Conservation (phyloP, 1,139 yeast genomes). For the Suhomyces choctaworum region DNA sequence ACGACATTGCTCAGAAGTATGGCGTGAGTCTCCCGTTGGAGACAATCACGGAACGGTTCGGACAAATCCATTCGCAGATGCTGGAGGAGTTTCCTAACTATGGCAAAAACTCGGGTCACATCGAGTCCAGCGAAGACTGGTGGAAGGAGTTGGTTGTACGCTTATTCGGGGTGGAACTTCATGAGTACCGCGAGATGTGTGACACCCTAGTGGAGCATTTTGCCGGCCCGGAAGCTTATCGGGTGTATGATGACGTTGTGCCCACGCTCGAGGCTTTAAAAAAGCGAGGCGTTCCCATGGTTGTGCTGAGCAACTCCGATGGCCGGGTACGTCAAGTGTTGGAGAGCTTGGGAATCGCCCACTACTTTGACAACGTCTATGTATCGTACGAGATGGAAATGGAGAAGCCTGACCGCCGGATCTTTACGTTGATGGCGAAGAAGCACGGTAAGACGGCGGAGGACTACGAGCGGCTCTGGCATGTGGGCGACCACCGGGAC, state of each 20-base stretch:
- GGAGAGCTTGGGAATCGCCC: constrained; percentile 42
- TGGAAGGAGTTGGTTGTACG: constrained; percentile 54
- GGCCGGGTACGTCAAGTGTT: constrained; percentile 46
- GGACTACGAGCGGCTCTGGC: constrained; percentile 47
- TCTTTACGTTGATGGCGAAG: constrained; percentile 44
- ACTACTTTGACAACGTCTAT: constrained; percentile 45
- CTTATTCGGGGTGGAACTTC: constrained; percentile 34
- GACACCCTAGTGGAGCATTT: constrained; percentile 48
- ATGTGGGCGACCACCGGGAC: constrained; percentile 60
- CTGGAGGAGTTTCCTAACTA: constrained; percentile 53
- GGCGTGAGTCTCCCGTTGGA: constrained; percentile 40
- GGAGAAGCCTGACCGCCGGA: constrained; percentile 50
- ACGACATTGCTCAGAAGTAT: constrained; percentile 42
- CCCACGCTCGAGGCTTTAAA: constrained; percentile 43
- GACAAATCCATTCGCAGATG: constrained; percentile 28
- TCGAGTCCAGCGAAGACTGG: constrained; percentile 47
- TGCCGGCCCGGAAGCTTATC: constrained; percentile 52
- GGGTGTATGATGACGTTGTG: constrained; percentile 53
- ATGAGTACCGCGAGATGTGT: constrained; percentile 27
- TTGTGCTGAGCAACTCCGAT: constrained; percentile 64
- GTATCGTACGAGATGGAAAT: constrained; percentile 56
- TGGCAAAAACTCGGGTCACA: constrained; percentile 44
- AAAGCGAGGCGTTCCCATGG: constrained; percentile 34
- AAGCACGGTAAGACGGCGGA: constrained; percentile 10
- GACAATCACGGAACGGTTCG: constrained; percentile 30